These are phyloP conservation scores for Hippophae rhamnoides DNA, from an alignment of 306 rosid genomes.

Conservation along the genomic window DNA sequence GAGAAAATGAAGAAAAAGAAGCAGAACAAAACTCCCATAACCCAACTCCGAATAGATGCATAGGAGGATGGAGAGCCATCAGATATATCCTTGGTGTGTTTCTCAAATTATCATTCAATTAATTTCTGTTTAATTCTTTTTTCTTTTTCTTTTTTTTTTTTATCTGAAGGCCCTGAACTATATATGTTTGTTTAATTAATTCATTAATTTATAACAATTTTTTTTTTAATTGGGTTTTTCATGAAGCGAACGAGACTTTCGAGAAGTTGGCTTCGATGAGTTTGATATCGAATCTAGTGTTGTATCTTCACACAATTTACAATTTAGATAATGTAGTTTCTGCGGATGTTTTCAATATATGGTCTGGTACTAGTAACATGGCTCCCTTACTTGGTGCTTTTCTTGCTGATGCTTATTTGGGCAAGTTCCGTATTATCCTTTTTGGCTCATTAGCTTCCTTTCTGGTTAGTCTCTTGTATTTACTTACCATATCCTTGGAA, in stretches of 20 bases:
- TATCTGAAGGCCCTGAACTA: neutral
- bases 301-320: conserved; percentile 43
- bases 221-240: too few species aligned
- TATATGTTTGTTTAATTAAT: too few species aligned
- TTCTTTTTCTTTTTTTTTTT: too few species aligned
- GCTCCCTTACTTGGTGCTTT: conserved; percentile 64
- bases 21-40: too few species aligned
- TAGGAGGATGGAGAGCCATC: conserved; percentile 48
- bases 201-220: too few species aligned
- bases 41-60: too few species aligned
- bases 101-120: neutral
- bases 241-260: conserved; percentile 44
- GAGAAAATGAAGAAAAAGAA: too few species aligned
- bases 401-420: conserved; percentile 64
- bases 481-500: too few species aligned
- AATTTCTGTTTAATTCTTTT: neutral
- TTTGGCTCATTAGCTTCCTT: conserved; percentile 53
- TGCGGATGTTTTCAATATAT: conserved; percentile 55
- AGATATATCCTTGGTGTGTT: conserved; percentile 40
- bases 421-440: conserved; percentile 61
- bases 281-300: conserved; percentile 49
- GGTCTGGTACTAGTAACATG: conserved; percentile 65
- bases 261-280: conserved; percentile 94
- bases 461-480: conserved; percentile 26
- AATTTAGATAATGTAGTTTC: conserved; percentile 43